A percentile compares a stretch with the other conserved stretches of the same genome.
These are phyloP conservation scores for Bretschneidera sinensis DNA, from an alignment of 345 rosid genomes.

Conservation along the genomic window DNA sequence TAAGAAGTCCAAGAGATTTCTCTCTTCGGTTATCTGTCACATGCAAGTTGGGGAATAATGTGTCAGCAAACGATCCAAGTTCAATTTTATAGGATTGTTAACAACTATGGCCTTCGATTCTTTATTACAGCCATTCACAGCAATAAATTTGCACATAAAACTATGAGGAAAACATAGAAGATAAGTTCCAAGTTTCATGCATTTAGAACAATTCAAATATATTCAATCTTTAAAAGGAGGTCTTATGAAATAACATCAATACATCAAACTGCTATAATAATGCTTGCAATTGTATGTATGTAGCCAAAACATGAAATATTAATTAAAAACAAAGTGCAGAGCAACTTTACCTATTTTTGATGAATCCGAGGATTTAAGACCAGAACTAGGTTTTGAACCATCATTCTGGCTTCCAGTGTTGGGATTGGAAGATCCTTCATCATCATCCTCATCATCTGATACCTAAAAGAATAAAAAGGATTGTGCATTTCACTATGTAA, in stretches of 20 bases:
- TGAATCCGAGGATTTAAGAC: constrained; percentile 41
- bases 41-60: constrained; percentile 2
- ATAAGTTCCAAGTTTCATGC: too few relatives aligned
- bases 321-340: neutral
- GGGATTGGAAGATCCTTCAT: constrained; percentile 49
- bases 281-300: too few relatives aligned
- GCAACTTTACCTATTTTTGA: constrained; percentile 36
- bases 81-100: too few relatives aligned
- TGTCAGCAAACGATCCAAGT: neutral
- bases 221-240: too few relatives aligned
- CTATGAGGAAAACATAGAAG: too few relatives aligned
- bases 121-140: too few relatives aligned
- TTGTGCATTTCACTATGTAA: neutral
- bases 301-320: too few relatives aligned
- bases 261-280: too few relatives aligned
- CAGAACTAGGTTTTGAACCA: constrained; percentile 33
- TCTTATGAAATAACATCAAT: too few relatives aligned
- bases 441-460: constrained; percentile 59
- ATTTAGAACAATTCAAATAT: too few relatives aligned
- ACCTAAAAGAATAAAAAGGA: constrained; percentile 29
- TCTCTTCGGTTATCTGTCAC: constrained; percentile 69
- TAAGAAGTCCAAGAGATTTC: constrained; percentile 80
- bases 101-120: too few relatives aligned
- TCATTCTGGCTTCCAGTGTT: constrained; percentile 64
- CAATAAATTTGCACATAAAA: too few relatives aligned